A percentile compares a stretch with the other conserved stretches of the same genome.
Conservation (phyloP, 1,139 yeast species). For the Blastobotrys proliferans region DNA sequence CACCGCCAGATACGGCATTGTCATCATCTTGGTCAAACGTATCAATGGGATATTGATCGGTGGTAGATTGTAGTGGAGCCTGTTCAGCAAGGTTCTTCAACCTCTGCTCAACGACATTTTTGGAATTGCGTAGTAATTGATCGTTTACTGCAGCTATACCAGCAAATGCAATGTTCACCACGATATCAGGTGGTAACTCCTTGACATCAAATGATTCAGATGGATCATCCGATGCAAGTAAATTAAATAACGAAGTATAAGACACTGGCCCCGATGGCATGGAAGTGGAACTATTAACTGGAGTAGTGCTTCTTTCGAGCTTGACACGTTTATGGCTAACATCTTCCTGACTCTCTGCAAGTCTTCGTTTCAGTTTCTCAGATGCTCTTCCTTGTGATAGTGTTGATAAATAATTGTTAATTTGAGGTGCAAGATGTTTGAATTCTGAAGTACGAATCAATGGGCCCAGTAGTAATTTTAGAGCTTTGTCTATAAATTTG, state of each 20-base stretch:
- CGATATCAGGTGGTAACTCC: slow-evolving; percentile 58
- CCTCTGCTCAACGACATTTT: slow-evolving; percentile 64
- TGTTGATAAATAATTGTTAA: slow-evolving; percentile 32
- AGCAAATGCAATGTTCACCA: slow-evolving; percentile 60
- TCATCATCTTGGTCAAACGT: slow-evolving; percentile 18
- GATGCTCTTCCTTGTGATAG: slow-evolving; percentile 32
- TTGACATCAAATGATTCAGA: slow-evolving; percentile 66
- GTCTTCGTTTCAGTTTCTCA: slow-evolving; percentile 26
- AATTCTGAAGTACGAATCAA: slow-evolving; percentile 12
- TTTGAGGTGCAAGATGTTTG: slow-evolving; percentile 25
- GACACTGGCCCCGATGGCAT: slow-evolving; percentile 34
- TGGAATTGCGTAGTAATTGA: slow-evolving; percentile 57
- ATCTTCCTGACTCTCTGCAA: slow-evolving; percentile 22
- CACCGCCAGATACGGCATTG: slow-evolving; percentile 6
- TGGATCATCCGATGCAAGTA: slow-evolving; percentile 60
- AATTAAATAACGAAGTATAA: slow-evolving; percentile 45
- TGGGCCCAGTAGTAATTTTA: slow-evolving; percentile 35
- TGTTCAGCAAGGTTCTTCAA: slow-evolving; percentile 42
- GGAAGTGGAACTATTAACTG: slow-evolving; percentile 24
- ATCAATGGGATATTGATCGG: slow-evolving; percentile 24
- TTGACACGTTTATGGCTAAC: slow-evolving; percentile 22
- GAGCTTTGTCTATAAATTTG: slow-evolving; percentile 37
- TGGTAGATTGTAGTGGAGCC: slow-evolving; percentile 15
- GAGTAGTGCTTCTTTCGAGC: slow-evolving; percentile 23
- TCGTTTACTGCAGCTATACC: slow-evolving; percentile 56